Conservation (phyloP, 1,284 basidiomycete genomes). For the Sporisorium iseilematis-ciliati region DNA sequence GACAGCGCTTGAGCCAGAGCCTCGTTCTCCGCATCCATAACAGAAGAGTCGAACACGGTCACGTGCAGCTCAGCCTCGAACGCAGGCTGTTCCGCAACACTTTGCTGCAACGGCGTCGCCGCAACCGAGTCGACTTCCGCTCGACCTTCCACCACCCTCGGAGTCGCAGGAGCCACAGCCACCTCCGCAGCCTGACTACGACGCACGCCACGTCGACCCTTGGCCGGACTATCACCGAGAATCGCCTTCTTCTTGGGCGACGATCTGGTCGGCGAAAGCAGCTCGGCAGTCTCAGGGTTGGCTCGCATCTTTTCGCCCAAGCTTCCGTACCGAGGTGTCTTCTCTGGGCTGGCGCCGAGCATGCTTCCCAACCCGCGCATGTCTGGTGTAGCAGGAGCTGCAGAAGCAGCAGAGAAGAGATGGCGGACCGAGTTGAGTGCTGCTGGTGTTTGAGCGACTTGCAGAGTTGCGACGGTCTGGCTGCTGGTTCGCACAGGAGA, state of each 20-base stretch:
- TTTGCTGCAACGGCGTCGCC: slow-evolving; percentile 7
- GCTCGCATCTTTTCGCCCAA: slow-evolving; percentile 43
- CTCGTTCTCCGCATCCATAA: slow-evolving; percentile 35
- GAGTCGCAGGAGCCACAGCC: slow-evolving; percentile 17
- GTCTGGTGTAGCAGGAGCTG: slow-evolving; percentile 31
- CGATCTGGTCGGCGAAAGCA: slow-evolving; percentile 26
- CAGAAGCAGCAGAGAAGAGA: slow-evolving; percentile 29
- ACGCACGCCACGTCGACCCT: slow-evolving; percentile 25
- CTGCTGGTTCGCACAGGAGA: slow-evolving; percentile 10
- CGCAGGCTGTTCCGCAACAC: slow-evolving; percentile 5
- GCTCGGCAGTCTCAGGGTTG: slow-evolving; percentile 26
- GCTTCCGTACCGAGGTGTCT: slow-evolving; percentile 28
- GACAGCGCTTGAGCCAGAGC: slow-evolving; percentile 16
- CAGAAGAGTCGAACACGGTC: slow-evolving; percentile 35
- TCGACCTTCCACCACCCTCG: neutral
- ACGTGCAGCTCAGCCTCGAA: slow-evolving; percentile 44
- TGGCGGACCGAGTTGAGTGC: slow-evolving; percentile 38
- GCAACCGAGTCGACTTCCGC: slow-evolving; percentile 2
- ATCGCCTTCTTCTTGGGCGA: slow-evolving; percentile 24
- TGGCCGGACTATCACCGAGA: slow-evolving; percentile 13
- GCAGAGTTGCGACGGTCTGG: neutral
- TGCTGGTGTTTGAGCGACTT: slow-evolving; percentile 26
- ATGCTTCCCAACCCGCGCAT: slow-evolving; percentile 27
- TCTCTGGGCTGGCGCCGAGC: slow-evolving; percentile 21
- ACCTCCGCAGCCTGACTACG: slow-evolving; percentile 40